phyloP scores from a whole-genome alignment of 371 early-diverging fungal species.

The Spiromyces aspiralis region DNA sequence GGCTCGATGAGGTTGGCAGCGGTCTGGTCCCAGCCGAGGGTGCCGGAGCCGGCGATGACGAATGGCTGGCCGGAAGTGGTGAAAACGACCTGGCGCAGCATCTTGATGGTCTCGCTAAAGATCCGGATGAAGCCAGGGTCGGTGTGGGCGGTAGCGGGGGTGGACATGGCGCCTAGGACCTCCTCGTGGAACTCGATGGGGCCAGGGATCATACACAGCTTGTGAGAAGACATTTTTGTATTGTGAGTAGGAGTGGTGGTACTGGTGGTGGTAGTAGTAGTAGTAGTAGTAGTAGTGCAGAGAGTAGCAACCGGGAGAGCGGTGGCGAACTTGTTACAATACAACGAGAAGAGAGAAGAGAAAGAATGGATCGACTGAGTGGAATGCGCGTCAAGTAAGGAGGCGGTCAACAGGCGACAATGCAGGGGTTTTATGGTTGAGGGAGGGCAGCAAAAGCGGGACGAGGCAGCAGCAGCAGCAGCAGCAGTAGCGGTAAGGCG shows the following conservation, averaged over 20 bases:
- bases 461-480: too few relatives aligned
- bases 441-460: too few relatives aligned
- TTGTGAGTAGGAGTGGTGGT: not conserved
- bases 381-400: too few relatives aligned
- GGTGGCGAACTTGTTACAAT: too few relatives aligned
- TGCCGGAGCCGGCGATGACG: conserved; percentile 86
- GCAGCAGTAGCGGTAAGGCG: too few relatives aligned
- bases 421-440: too few relatives aligned
- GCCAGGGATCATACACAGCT: conserved; percentile 89
- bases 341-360: too few relatives aligned
- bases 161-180: conserved; percentile 73
- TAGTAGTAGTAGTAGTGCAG: too few relatives aligned
- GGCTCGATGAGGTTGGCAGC: conserved; percentile 79
- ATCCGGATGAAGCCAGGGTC: conserved; percentile 74
- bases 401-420: too few relatives aligned
- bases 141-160: conserved; percentile 85
- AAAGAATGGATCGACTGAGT: too few relatives aligned
- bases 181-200: conserved; percentile 89
- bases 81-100: conserved; percentile 61
- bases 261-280: not conserved
- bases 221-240: conserved; percentile 24
- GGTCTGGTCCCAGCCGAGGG: conserved; percentile 89
- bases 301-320: too few relatives aligned
- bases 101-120: conserved; percentile 74
- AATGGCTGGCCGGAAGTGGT: conserved; percentile 84